Percentiles rank a stretch among this genome's conserved stretches.
These are phyloP conservation scores for Xerocomellus amylosporus DNA, from an alignment of 768 basidiomycete species.

Conservation along the genomic window DNA sequence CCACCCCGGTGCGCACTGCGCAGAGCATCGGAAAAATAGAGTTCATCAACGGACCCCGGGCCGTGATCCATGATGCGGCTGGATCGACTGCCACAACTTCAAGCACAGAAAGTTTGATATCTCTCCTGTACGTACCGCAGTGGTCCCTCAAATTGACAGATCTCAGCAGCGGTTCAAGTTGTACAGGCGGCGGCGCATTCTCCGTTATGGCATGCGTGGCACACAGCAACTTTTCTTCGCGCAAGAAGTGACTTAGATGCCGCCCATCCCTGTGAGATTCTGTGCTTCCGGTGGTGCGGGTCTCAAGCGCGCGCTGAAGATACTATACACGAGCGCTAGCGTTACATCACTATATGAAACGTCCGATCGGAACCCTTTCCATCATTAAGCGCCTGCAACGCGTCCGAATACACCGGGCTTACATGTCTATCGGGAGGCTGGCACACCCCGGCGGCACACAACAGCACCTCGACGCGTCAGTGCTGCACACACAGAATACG, in stretches of 20 bases:
- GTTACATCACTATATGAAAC: slow-evolving; percentile 1
- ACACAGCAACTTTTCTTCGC: neutral
- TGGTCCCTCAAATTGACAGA: too few species aligned
- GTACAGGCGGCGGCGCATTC: too few species aligned
- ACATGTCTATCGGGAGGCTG: slow-evolving; percentile 5
- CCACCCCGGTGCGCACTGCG: too few species aligned
- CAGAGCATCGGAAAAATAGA: too few species aligned
- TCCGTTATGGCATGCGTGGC: too few species aligned
- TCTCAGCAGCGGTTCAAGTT: too few species aligned
- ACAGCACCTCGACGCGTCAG: slow-evolving; percentile 1
- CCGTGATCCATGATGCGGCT: neutral
- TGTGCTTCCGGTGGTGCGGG: neutral
- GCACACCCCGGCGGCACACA: neutral
- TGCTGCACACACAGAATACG: neutral
- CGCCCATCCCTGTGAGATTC: neutral
- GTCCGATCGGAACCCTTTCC: slow-evolving; percentile 2
- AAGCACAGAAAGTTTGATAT: neutral
- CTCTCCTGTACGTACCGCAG: neutral
- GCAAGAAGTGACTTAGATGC: neutral
- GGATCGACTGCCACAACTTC: neutral
- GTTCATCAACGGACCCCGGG: too few species aligned
- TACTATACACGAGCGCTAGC: neutral
- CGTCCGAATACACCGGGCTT: neutral
- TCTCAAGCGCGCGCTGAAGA: neutral
- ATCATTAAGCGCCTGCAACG: neutral